phyloP scores from a whole-genome alignment of 768 basidiomycete species.

The Inosperma sp. region DNA sequence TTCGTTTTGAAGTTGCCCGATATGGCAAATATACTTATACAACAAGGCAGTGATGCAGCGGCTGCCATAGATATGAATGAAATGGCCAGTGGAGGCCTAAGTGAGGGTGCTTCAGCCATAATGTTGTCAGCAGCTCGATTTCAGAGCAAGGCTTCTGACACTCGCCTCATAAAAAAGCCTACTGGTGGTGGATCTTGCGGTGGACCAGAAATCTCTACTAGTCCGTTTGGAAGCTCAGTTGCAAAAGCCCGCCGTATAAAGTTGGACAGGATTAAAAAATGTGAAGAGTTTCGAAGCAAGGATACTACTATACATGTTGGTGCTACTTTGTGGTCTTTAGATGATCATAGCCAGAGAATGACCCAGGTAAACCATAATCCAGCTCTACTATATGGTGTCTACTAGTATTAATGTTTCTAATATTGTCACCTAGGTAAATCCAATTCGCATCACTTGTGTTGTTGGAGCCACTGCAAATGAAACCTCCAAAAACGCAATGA shows the following conservation, averaged over 20 bases:
- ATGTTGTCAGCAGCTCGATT: background rate
- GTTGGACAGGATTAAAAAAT: background rate
- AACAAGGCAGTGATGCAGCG: background rate
- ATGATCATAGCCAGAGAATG: slow-evolving; percentile 1
- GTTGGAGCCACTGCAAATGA: background rate
- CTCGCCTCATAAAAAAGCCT: background rate
- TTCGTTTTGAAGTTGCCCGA: background rate
- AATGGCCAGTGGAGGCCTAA: background rate
- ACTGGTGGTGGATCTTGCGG: background rate
- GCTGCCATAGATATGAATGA: too few species aligned
- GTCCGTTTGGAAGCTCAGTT: too few species aligned
- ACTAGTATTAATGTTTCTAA: background rate
- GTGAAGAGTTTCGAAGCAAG: background rate
- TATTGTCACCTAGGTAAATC: background rate
- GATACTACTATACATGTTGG: background rate
- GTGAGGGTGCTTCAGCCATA: background rate
- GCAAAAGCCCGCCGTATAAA: background rate
- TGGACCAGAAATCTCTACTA: too few species aligned
- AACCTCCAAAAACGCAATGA: background rate
- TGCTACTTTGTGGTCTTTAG: background rate
- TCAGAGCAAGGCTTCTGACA: background rate
- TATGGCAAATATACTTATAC: background rate
- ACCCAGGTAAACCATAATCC: background rate
- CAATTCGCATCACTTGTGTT: background rate
- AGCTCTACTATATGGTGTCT: background rate